Percentiles rank a stretch among this genome's conserved stretches.
Evolutionary conservation across 805 yeast genomes (phyloP).

Genomic region (Priceomyces haplophilus): DNA sequence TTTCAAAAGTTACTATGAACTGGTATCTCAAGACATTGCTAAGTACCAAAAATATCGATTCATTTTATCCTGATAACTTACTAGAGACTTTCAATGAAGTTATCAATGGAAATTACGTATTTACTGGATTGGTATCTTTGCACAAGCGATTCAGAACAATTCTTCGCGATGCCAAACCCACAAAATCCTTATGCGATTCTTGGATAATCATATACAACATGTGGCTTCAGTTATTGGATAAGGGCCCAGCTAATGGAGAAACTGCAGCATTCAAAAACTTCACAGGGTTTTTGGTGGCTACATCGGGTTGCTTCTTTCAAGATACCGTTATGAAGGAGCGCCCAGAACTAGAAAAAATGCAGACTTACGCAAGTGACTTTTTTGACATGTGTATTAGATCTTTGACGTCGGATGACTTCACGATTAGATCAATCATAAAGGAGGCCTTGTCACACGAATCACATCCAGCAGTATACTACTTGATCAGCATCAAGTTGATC

Average conservation of each 20-base stretch:
- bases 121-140: slow-evolving; percentile 70
- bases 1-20: slow-evolving; percentile 35
- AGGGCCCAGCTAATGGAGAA: slow-evolving; percentile 29
- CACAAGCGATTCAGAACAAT: slow-evolving; percentile 58
- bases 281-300: slow-evolving; percentile 70
- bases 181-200: slow-evolving; percentile 31
- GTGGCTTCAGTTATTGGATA: slow-evolving; percentile 40
- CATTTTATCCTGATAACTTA: slow-evolving; percentile 20
- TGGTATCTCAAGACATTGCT: slow-evolving; percentile 24
- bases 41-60: slow-evolving; percentile 2
- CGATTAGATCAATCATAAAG: slow-evolving; percentile 65
- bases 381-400: slow-evolving; percentile 49
- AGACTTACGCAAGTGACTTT: slow-evolving; percentile 42
- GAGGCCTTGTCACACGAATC: slow-evolving; percentile 68
- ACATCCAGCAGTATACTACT: slow-evolving; percentile 54
- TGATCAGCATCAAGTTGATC: slow-evolving; percentile 46
- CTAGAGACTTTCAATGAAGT: slow-evolving; percentile 33
- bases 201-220: slow-evolving; percentile 48
- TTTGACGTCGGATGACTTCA: slow-evolving; percentile 47
- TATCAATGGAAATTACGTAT: slow-evolving; percentile 51
- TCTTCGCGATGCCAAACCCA: slow-evolving; percentile 25
- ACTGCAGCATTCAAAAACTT: slow-evolving; percentile 57
- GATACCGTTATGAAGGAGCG: slow-evolving; percentile 23
- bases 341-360: slow-evolving; percentile 25
- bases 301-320: slow-evolving; percentile 59